These are phyloP conservation scores for Nicotiana attenuata DNA, from an alignment of 257 asterid genomes.

Conservation along the genomic window DNA sequence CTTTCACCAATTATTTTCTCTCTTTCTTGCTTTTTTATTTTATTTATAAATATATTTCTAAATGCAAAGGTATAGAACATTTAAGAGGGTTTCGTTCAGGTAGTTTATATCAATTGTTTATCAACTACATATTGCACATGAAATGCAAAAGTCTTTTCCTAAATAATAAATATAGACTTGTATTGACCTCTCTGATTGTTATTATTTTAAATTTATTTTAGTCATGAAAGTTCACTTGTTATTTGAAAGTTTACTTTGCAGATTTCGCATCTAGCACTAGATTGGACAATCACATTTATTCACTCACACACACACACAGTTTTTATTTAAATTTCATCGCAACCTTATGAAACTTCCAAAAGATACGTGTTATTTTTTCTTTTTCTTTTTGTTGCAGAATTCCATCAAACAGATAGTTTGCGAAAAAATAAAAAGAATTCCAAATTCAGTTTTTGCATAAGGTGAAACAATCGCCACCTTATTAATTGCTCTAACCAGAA, in stretches of 20 bases:
- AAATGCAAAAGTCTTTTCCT: background rate
- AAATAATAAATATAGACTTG: background rate
- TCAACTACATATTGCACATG: background rate
- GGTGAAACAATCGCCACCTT: background rate
- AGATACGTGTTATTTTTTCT: background rate
- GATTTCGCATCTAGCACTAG: background rate
- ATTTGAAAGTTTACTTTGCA: background rate
- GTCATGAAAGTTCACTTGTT: background rate
- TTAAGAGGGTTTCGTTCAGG: background rate
- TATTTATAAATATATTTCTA: background rate
- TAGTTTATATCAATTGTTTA: background rate
- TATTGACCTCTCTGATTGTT: background rate
- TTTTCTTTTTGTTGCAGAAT: background rate
- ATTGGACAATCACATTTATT: background rate
- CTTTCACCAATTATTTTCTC: background rate
- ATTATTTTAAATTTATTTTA: background rate
- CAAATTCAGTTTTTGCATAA: background rate
- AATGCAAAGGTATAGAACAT: background rate
- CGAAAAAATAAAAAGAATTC: background rate
- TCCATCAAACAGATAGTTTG: background rate
- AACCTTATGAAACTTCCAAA: background rate
- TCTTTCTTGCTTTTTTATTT: background rate
- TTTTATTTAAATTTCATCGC: too few species aligned
- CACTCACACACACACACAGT: background rate
- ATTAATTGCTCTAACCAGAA: background rate